These are phyloP conservation scores for Nicotiana paniculata DNA, from an alignment of 257 asterid species.

Conservation along the genomic window DNA sequence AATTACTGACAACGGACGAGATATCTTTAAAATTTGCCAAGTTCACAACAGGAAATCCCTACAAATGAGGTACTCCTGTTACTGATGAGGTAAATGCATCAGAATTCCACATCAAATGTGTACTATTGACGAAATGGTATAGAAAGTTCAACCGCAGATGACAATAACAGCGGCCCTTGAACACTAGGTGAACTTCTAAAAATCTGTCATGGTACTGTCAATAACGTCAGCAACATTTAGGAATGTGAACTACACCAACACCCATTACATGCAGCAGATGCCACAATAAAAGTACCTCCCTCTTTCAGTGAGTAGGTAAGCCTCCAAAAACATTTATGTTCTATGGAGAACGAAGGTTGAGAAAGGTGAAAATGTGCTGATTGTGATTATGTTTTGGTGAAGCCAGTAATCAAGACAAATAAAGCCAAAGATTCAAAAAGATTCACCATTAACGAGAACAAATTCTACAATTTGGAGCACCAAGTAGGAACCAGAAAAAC, in stretches of 20 bases:
- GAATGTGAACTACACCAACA: not conserved
- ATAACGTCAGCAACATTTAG: not conserved
- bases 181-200: not conserved
- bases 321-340: not conserved
- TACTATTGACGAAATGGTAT: not conserved
- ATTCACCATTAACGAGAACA: not conserved
- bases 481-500: not conserved
- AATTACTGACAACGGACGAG: constrained; percentile 37
- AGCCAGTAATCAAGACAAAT: not conserved
- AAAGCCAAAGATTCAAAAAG: not conserved
- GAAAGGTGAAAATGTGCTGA: not conserved
- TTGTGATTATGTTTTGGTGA: not conserved
- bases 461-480: not conserved
- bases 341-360: not conserved
- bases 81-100: not conserved
- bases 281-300: not conserved
- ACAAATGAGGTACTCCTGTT: constrained; percentile 8
- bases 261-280: not conserved
- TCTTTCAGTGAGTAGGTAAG: not conserved
- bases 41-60: constrained; percentile 63
- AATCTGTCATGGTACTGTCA: not conserved
- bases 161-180: not conserved
- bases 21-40: constrained; percentile 47
- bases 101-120: constrained; percentile 5
- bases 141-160: not conserved